Conservation (phyloP, 805 yeast species). For the Lipomyces spencermartinsiae region DNA sequence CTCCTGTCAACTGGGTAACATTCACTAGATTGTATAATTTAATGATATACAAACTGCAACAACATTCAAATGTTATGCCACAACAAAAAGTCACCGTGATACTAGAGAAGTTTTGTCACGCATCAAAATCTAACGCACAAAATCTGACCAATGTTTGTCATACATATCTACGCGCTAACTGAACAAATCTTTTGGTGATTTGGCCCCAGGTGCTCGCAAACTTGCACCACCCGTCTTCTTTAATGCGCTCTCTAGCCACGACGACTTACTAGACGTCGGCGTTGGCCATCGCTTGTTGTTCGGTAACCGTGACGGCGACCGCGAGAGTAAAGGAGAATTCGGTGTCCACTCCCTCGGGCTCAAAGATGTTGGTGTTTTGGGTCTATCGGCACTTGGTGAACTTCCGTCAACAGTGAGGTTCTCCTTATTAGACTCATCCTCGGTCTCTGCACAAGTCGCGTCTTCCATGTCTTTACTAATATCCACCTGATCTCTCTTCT, state of each 20-base stretch:
- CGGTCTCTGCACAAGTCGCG: neutral
- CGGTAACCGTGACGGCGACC: slow-evolving; percentile 23
- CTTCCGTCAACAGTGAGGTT: slow-evolving; percentile 5
- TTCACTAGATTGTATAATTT: neutral
- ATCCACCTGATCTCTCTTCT: neutral
- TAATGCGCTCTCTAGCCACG: slow-evolving; percentile 35
- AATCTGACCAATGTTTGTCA: neutral
- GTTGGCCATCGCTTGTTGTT: slow-evolving; percentile 20
- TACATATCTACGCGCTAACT: neutral
- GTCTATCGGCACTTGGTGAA: neutral
- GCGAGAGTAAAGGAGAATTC: slow-evolving; percentile 10
- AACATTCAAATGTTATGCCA: neutral
- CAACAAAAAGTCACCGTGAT: neutral
- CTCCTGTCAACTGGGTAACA: neutral
- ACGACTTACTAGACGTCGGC: slow-evolving; percentile 14
- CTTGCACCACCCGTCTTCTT: slow-evolving; percentile 18
- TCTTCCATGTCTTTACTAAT: neutral
- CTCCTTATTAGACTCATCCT: slow-evolving; percentile 17
- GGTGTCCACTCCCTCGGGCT: neutral
- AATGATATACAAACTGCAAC: neutral
- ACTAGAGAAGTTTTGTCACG: neutral
- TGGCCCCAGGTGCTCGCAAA: neutral
- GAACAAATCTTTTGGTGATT: slow-evolving; percentile 12
- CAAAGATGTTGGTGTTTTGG: slow-evolving; percentile 2
- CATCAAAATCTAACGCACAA: neutral